Evolutionary conservation across 805 yeast genomes (phyloP), one percentile per base, ranked within the genome.

Genomic region (Priceomyces melissophilus): DNA sequence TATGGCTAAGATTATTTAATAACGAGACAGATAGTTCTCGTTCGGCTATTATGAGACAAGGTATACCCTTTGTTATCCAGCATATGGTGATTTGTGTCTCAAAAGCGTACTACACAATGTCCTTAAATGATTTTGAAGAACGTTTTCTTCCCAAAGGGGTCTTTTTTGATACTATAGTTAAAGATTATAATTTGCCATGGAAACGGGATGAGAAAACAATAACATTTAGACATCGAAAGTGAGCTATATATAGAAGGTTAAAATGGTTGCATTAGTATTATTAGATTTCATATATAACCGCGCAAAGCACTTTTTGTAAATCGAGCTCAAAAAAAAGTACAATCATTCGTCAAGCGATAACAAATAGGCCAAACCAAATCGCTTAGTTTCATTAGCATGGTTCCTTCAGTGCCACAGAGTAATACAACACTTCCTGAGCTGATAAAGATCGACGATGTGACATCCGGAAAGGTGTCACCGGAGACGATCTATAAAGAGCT

Each of bases 11-110:
- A 20, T 44, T 52, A 1, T 70, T 67, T 47, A 52, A 64, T 26
- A 39, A 51, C 17, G 71, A 71, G 37, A 47, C 50, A 2, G 66
- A 67, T 44, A 58, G 54, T 12, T 55, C 61, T 10, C 46, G 50
- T 16, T 46, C 67, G 1, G 60, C 67, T 44, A 47, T 72, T 12
- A 64, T 78, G 81, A 44, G 57, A 12, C 61, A 67, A 43, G 81
- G 82, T 0, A 44, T 63, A 4, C 41, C 38, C 10, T 44, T 30
- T 48, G 70, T 61, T 64, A 50, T 55, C 13, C 42, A 30, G 26
- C 49, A 35, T 54, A 73, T 79, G 53, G 54, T 48, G 37, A 37
- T 20, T 30, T 59, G 44, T 52, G 45, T 60, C 28, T 49, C 44
- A 48, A 57, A 37, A 53, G 32, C 75, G 47, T 55, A 78, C 63